Evolutionary conservation across 2,329 filamentous ascomycete species (phyloP), one percentile per base, ranked within the genome.

Genomic region (Pseudogymnoascus sp.): DNA sequence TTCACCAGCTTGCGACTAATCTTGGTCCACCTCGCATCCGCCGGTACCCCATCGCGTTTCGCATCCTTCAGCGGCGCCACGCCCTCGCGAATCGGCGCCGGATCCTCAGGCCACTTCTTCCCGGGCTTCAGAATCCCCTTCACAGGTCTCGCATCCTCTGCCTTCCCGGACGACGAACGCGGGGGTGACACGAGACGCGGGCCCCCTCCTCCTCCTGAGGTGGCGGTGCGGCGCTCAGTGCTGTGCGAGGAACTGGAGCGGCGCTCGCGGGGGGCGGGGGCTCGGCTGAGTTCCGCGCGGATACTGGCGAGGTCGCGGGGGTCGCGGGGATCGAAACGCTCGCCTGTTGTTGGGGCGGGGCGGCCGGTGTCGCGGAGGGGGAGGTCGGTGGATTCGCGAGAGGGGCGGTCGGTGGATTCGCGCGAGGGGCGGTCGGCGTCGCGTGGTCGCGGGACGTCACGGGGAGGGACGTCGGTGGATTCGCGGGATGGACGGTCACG

Each of bases 61-160:
- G 90, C 86, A 70, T 96, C 91, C 75, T 96, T 96, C 70, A 96
- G 83, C n/a, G 92, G 92, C 1, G 92, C 91, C 6, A 96, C 93
- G 14, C 92, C 93, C 72, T 97, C 93, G 18, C 92, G 84, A 35
- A 95, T 81, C 0, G 90, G 88, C 66, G 91, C 87, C 0, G 85
- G 83, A 64, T 96, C 88, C 70, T 97, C 92, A 0, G 93, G 93
- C 69, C 97, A 97, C 68, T 88, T 88, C 25, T 81, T 80, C 14
- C 93, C 92, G 60, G 84, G 82, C 73, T 95, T 94, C 43, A 97
- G 79, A 61, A 97, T 97, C 14, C 91, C 87, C 73, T 89, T 94
- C 62, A 90, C 82, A 3, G 84, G 82, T 65, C 89, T 88, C 41
- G 41, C 20, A 39, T 81, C 80, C 16, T 90, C 87, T 18, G 79